Conservation (phyloP, 805 yeast genomes). For the Wickerhamiella azymoides region DNA sequence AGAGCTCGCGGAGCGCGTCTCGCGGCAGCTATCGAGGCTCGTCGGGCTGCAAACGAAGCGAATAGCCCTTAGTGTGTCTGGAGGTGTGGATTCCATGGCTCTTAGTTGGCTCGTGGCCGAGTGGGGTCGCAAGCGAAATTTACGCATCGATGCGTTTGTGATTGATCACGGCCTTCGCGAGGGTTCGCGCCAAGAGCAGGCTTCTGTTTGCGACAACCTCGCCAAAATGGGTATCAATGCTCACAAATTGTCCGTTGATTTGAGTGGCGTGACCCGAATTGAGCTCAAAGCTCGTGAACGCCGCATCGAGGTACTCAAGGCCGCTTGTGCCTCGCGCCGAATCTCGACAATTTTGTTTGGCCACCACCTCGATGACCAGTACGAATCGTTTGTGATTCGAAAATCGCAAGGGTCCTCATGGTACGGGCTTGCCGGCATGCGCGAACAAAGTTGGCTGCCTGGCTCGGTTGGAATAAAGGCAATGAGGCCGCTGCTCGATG, state of each 20-base stretch:
- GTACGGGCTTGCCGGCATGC: slow-evolving; percentile 51
- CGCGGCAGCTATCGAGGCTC: background rate
- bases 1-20: background rate
- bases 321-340: slow-evolving; percentile 28
- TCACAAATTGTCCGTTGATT: slow-evolving; percentile 23
- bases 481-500: slow-evolving; percentile 40
- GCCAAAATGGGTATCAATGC: slow-evolving; percentile 23
- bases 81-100: slow-evolving; percentile 75
- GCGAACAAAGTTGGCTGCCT: slow-evolving; percentile 9
- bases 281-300: slow-evolving; percentile 48
- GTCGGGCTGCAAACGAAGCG: slow-evolving; percentile 15
- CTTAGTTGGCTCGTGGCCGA: slow-evolving; percentile 37
- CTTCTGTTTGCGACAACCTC: slow-evolving; percentile 22
- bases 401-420: slow-evolving; percentile 32
- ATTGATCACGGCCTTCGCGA: slow-evolving; percentile 48
- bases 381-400: slow-evolving; percentile 54
- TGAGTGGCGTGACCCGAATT: slow-evolving; percentile 25
- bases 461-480: slow-evolving; percentile 17
- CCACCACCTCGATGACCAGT: slow-evolving; percentile 58
- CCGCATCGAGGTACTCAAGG: slow-evolving; percentile 35
- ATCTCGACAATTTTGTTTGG: slow-evolving; percentile 39
- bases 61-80: slow-evolving; percentile 48
- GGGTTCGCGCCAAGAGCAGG: slow-evolving; percentile 39
- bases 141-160: slow-evolving; percentile 38
- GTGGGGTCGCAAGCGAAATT: slow-evolving; percentile 23